Conservation (phyloP, 2,329 filamentous ascomycete species). For the Cladosporium cucumerinum region DNA sequence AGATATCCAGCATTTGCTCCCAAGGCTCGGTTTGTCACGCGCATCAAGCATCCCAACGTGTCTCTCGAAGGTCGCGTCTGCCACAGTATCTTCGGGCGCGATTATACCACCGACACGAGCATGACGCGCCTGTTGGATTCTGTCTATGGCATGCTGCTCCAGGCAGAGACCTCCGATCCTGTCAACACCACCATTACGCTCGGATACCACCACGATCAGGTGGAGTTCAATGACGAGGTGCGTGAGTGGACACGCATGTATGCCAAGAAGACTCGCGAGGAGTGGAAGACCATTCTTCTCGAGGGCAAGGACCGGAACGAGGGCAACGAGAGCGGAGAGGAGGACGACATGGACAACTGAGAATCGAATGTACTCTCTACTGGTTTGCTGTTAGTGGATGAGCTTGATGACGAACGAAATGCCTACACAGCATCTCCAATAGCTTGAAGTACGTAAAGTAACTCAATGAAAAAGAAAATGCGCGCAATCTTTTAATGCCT, state of each 20-base stretch:
- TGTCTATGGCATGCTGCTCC: conserved; percentile 35
- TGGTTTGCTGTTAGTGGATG: background rate
- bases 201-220: conserved; percentile 34
- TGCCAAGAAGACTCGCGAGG: conserved; percentile 29
- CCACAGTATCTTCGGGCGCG: conserved; percentile 35
- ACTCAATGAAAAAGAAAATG: background rate
- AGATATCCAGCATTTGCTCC: conserved; percentile 37
- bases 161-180: conserved; percentile 33
- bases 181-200: conserved; percentile 35
- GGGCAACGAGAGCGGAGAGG: background rate
- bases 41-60: conserved; percentile 37
- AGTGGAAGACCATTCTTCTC: conserved; percentile 29
- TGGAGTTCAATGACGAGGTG: conserved; percentile 34
- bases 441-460: background rate
- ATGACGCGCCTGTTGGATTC: conserved; percentile 35
- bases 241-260: conserved; percentile 31
- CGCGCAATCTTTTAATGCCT: background rate
- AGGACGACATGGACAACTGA: background rate
- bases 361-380: background rate
- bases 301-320: conserved; percentile 14
- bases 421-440: background rate
- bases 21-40: conserved; percentile 37
- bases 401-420: background rate
- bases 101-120: conserved; percentile 38
- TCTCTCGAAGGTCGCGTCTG: conserved; percentile 39